Conservation (phyloP, 1,284 basidiomycete genomes). For the Trametes sp. region DNA sequence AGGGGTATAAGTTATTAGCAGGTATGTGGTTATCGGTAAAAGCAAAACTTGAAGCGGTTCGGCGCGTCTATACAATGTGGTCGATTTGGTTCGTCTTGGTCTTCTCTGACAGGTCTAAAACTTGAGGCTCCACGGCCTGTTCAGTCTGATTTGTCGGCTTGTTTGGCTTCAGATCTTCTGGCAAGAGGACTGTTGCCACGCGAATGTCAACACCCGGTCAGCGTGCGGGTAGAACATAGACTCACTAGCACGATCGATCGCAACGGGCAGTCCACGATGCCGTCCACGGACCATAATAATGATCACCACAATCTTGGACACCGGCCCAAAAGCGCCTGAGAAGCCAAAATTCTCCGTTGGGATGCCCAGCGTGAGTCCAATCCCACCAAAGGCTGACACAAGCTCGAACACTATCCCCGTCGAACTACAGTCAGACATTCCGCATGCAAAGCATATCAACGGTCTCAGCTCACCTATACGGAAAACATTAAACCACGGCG, state of each 20-base stretch:
- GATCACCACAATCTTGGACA: slow-evolving; percentile 67
- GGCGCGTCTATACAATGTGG: not conserved
- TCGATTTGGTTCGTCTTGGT: slow-evolving; percentile 8
- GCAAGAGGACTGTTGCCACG: slow-evolving; percentile 11
- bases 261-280: slow-evolving; percentile 60
- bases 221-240: not conserved
- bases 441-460: not conserved
- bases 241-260: slow-evolving; percentile 56
- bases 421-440: not conserved
- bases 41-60: too few relatives aligned
- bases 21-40: slow-evolving; percentile 2
- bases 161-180: slow-evolving; percentile 14
- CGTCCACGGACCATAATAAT: slow-evolving; percentile 67
- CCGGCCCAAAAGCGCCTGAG: slow-evolving; percentile 55
- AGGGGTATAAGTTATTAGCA: slow-evolving; percentile 12
- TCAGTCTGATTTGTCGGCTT: slow-evolving; percentile 2
- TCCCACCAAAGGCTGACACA: slow-evolving; percentile 68
- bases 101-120: slow-evolving; percentile 12
- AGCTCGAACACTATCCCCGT: slow-evolving; percentile 52
- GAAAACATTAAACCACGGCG: slow-evolving; percentile 72
- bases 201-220: not conserved
- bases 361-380: slow-evolving; percentile 63
- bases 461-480: slow-evolving; percentile 36
- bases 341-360: slow-evolving; percentile 53
- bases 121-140: not conserved